Percentiles rank a stretch among this genome's conserved stretches.
phyloP scores from a whole-genome alignment of 139 green algal species.

The Tetradesmus obliquus region DNA sequence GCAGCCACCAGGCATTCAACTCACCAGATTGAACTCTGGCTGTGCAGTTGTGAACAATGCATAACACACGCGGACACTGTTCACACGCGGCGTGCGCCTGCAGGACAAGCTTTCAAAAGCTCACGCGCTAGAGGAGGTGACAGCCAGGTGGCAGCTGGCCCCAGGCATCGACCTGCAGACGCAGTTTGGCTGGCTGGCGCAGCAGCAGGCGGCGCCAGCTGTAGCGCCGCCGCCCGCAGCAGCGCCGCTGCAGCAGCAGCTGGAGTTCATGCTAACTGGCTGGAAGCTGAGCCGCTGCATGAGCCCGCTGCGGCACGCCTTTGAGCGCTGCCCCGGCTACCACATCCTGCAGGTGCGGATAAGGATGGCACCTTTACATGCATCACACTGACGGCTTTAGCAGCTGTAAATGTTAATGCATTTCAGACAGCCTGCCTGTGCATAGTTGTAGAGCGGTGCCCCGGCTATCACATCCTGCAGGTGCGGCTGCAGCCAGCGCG shows the following conservation, averaged over 20 bases:
- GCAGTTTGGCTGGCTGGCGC: constrained; percentile 18
- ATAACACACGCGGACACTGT: background rate
- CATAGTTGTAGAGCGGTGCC: background rate
- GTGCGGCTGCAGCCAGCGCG: background rate
- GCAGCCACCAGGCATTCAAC: too few relatives aligned
- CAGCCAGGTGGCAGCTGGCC: background rate
- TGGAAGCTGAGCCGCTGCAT: constrained; percentile 30
- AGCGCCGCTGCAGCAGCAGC: constrained; percentile 7
- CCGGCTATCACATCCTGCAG: constrained; percentile 16
- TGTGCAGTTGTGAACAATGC: too few relatives aligned
- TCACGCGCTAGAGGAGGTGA: background rate
- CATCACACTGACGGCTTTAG: too few relatives aligned
- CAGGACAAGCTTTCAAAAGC: constrained; percentile 23
- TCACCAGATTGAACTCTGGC: too few relatives aligned
- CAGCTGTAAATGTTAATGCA: too few relatives aligned
- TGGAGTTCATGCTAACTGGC: constrained; percentile 30
- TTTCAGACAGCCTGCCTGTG: too few relatives aligned
- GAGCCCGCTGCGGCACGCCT: background rate
- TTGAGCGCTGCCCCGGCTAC: constrained; percentile 22
- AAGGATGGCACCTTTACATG: too few relatives aligned
- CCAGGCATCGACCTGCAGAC: background rate
- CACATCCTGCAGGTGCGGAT: background rate
- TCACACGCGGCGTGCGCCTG: background rate
- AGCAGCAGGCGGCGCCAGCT: background rate
- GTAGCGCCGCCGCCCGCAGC: background rate